These are phyloP conservation scores for Lactarius pseudohatsudake DNA, from an alignment of 768 basidiomycete species.

Conservation along the genomic window DNA sequence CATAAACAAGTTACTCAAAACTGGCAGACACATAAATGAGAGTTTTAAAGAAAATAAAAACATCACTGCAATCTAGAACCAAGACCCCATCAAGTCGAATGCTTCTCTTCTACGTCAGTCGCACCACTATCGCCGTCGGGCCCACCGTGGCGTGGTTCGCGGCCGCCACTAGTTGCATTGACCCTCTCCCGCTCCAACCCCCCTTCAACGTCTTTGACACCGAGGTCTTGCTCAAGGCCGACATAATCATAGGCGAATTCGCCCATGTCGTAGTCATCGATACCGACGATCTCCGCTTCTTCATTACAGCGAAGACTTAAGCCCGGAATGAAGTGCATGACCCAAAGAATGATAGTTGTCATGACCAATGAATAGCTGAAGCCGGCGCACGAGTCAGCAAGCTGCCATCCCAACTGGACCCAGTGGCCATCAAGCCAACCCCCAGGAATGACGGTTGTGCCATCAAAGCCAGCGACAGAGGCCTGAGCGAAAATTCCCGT, in stretches of 20 bases:
- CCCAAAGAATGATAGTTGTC: conserved; percentile 41
- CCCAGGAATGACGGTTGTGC: conserved; percentile 43
- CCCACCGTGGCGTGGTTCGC: conserved; percentile 24
- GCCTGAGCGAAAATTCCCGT: conserved; percentile 36
- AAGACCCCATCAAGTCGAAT: not conserved
- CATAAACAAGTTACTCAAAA: not conserved
- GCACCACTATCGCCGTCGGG: conserved; percentile 12
- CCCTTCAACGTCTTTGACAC: conserved; percentile 22
- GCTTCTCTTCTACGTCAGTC: conserved; percentile 9
- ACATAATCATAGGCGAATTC: conserved; percentile 91
- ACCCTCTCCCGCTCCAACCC: conserved; percentile 26
- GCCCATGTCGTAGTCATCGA: conserved; percentile 87
- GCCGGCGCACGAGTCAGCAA: conserved; percentile 39
- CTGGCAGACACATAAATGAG: not conserved
- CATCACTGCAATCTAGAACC: not conserved
- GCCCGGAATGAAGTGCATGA: conserved; percentile 49
- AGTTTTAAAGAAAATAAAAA: not conserved
- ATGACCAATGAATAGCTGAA: conserved; percentile 38
- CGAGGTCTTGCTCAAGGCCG: conserved; percentile 47
- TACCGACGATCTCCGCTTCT: conserved; percentile 39
- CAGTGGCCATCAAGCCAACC: conserved; percentile 45
- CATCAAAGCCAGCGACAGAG: conserved; percentile 48
- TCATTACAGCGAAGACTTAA: conserved; percentile 38
- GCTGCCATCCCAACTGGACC: conserved; percentile 48
- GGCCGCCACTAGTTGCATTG: conserved; percentile 27